These are phyloP conservation scores for Nakazawaea molendinolei DNA, from an alignment of 805 yeast species.

Conservation along the genomic window DNA sequence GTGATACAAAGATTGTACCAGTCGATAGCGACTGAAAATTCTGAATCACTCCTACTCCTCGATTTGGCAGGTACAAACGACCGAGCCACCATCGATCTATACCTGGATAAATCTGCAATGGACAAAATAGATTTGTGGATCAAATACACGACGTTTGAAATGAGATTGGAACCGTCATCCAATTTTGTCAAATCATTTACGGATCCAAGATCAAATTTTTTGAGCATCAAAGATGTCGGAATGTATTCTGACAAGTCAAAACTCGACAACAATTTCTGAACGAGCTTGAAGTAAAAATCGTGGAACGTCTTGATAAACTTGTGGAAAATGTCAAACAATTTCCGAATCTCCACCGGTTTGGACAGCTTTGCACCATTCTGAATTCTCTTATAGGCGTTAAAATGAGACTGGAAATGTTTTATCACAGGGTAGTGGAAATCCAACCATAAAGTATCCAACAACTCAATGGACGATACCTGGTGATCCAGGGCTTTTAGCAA, in stretches of 20 bases:
- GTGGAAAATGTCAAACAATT: slow-evolving; percentile 42
- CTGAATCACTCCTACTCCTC: slow-evolving; percentile 28
- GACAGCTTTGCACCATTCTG: slow-evolving; percentile 10
- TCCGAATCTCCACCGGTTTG: slow-evolving; percentile 49
- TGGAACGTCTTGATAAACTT: slow-evolving; percentile 41
- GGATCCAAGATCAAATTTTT: slow-evolving; percentile 19
- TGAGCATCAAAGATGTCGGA: slow-evolving; percentile 24
- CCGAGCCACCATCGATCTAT: slow-evolving; percentile 42
- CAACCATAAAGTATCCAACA: slow-evolving; percentile 51
- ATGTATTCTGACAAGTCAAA: slow-evolving; percentile 31
- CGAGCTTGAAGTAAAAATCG: slow-evolving; percentile 39
- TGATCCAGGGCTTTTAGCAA: slow-evolving; percentile 18
- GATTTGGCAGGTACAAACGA: slow-evolving; percentile 28
- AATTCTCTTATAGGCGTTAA: slow-evolving; percentile 16
- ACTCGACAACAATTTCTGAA: slow-evolving; percentile 32
- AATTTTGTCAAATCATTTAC: slow-evolving; percentile 11
- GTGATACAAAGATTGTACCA: slow-evolving; percentile 47
- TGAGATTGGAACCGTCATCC: slow-evolving; percentile 22
- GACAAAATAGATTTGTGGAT: slow-evolving; percentile 44
- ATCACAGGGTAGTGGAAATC: slow-evolving; percentile 60
- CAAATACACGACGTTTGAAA: slow-evolving; percentile 28
- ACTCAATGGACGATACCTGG: slow-evolving; percentile 15
- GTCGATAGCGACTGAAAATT: slow-evolving; percentile 34
- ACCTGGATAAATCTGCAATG: slow-evolving; percentile 54
- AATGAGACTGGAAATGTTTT: slow-evolving; percentile 43